Conservation (phyloP, 192 early-diverging fungal genomes). For the Haplosporangium gracile region DNA sequence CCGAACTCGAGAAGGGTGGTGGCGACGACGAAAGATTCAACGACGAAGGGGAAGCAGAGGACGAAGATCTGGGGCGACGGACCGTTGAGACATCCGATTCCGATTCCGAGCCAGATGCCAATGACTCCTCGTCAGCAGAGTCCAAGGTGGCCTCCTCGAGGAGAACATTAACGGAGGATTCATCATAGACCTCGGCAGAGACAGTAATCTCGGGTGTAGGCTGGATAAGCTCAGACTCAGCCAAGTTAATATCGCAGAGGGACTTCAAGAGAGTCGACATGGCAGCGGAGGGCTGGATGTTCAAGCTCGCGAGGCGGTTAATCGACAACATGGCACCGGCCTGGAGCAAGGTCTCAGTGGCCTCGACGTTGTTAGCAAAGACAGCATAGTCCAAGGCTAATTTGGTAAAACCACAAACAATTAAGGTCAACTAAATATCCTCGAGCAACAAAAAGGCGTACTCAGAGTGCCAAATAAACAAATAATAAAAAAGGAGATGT, state of each 20-base stretch:
- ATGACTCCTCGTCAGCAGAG: neutral
- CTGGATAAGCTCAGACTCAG: neutral
- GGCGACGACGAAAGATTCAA: neutral
- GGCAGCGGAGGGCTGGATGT: conserved; percentile 15
- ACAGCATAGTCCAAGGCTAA: conserved; percentile 56
- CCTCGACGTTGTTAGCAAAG: conserved; percentile 39
- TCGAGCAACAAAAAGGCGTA: neutral
- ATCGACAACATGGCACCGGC: conserved; percentile 41
- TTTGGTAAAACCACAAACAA: neutral
- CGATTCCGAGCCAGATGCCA: neutral
- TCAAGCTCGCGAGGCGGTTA: conserved; percentile 18
- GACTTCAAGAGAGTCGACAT: conserved; percentile 28
- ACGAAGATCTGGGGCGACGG: neutral
- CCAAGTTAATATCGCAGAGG: conserved; percentile 21
- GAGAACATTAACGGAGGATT: conserved; percentile 25
- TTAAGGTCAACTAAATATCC: neutral
- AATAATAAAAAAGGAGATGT: neutral
- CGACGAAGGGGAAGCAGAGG: neutral
- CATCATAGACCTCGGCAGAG: conserved; percentile 17
- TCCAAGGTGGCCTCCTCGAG: conserved; percentile 11
- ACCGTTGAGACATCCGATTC: neutral
- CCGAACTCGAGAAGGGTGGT: neutral
- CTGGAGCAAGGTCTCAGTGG: conserved; percentile 19
- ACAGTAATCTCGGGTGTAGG: neutral
- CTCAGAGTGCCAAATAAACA: neutral